phyloP scores from a whole-genome alignment of 73 alveolate genomes.

The Paramecium pentaurelia region DNA sequence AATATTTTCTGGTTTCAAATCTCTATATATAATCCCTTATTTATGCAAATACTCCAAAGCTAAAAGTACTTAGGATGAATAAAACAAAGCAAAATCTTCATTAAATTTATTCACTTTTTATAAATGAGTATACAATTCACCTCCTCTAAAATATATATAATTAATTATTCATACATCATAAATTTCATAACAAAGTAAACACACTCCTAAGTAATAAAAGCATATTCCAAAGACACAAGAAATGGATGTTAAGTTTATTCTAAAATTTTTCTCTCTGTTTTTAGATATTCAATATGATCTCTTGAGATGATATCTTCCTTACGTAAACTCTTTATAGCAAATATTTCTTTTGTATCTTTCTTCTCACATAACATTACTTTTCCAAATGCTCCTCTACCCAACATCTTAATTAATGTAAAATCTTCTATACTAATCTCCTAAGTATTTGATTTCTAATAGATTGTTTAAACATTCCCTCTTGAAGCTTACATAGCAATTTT shows the following conservation, averaged over 20 bases:
- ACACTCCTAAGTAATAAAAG: slow-evolving; percentile 79
- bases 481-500: not conserved
- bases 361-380: slow-evolving; percentile 82
- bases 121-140: slow-evolving; percentile 53
- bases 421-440: slow-evolving; percentile 48
- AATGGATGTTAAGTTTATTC: slow-evolving; percentile 90
- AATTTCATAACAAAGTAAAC: slow-evolving; percentile 82
- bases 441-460: not conserved
- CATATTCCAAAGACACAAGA: slow-evolving; percentile 90
- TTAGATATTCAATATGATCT: slow-evolving; percentile 75
- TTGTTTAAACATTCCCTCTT: not conserved
- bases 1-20: slow-evolving; percentile 89
- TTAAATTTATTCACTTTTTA: slow-evolving; percentile 38
- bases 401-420: slow-evolving; percentile 62
- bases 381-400: slow-evolving; percentile 93
- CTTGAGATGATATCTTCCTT: slow-evolving; percentile 84
- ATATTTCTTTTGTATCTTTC: slow-evolving; percentile 70
- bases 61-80: slow-evolving; percentile 45
- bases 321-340: slow-evolving; percentile 92
- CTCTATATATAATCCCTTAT: slow-evolving; percentile 76
- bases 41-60: slow-evolving; percentile 81
- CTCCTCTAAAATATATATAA: slow-evolving; percentile 38
- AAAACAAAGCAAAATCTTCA: slow-evolving; percentile 45
- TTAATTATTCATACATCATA: slow-evolving; percentile 51
- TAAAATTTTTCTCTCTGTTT: slow-evolving; percentile 95